Evolutionary conservation across 352 stramenopile species (phyloP), one percentile per base, ranked within the genome.

Genomic region (Globisporangium ultimum): DNA sequence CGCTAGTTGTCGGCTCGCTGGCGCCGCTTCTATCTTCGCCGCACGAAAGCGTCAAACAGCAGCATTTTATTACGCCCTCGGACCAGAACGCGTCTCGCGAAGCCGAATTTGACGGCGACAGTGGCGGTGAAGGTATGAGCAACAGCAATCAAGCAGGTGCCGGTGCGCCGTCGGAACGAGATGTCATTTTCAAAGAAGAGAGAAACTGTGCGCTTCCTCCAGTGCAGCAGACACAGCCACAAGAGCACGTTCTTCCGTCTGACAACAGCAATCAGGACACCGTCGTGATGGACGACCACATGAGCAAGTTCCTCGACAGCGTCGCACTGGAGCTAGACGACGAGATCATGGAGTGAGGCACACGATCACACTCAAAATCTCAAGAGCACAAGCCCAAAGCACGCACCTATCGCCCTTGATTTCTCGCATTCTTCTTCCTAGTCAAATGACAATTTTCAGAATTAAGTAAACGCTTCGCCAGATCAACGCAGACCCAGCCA

Each of bases 221-320:
- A 41, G 6, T 12, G 6, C 40, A 32, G 17, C 52, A 58, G 17
- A 17, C 41, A 17, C 22, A 55, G 24, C 46, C 41, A 11, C 22
- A 55, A 17, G 34, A 54, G 22, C 46, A 54, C 14, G 46, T 54
- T 4, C 18, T 20, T 4, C 7, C 52, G 28, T 36, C 28, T 6
- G 7, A 5, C 28, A 36, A 36, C 1, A 21, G 47, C 21, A 53
- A 48, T 17, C 56, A 48, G 47, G 47, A 41, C 7, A 17, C 48
- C 20, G 43, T 41, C 38, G 46, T 71, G n/a, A 80, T 80, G 58
- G 69, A 82, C 55, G 83, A 91, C 64, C 81, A 92, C 67, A 92
- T 92, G 80, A 90, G 68, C 62, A 78, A 66, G 49, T 89, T 92
- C 60, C 80, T 92, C 55, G 83, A 92, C 55, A 92, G 83, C 57